Percentiles rank a stretch among this genome's conserved stretches.
Conservation (phyloP, 768 basidiomycete genomes). For the Tulasnella calospora region DNA sequence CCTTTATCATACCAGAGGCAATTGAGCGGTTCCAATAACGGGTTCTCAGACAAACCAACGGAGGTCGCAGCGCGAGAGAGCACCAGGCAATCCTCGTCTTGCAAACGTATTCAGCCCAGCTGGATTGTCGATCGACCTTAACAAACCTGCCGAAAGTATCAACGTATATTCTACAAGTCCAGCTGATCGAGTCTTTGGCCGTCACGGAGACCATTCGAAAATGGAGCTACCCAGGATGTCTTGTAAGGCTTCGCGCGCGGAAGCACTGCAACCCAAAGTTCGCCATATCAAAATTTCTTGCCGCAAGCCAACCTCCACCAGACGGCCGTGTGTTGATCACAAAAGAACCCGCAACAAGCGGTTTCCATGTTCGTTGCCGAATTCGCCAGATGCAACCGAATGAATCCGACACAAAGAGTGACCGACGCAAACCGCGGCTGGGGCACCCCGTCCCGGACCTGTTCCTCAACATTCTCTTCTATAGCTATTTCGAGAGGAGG, state of each 20-base stretch:
- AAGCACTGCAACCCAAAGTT: neutral
- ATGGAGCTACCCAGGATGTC: neutral
- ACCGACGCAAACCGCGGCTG: too few species aligned
- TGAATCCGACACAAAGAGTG: constrained; percentile 18
- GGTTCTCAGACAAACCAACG: neutral
- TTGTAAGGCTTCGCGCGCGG: neutral
- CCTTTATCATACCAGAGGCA: neutral
- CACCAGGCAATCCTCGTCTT: neutral
- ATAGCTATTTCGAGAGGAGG: too few species aligned
- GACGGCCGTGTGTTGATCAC: neutral
- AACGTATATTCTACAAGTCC: neutral
- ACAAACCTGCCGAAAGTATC: neutral
- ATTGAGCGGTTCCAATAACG: neutral
- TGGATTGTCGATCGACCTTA: neutral
- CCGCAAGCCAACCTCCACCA: neutral
- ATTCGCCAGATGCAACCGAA: constrained; percentile 18
- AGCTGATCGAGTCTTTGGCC: neutral
- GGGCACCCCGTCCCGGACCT: too few species aligned
- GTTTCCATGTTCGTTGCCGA: constrained; percentile 8
- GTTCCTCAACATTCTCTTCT: too few species aligned
- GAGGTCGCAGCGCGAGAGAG: neutral
- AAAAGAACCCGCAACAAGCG: neutral
- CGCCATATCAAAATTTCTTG: neutral
- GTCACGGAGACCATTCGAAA: neutral
- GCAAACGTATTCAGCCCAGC: neutral